These are phyloP conservation scores for Mycena sp. DNA, from an alignment of 1,284 basidiomycete genomes.

Conservation along the genomic window DNA sequence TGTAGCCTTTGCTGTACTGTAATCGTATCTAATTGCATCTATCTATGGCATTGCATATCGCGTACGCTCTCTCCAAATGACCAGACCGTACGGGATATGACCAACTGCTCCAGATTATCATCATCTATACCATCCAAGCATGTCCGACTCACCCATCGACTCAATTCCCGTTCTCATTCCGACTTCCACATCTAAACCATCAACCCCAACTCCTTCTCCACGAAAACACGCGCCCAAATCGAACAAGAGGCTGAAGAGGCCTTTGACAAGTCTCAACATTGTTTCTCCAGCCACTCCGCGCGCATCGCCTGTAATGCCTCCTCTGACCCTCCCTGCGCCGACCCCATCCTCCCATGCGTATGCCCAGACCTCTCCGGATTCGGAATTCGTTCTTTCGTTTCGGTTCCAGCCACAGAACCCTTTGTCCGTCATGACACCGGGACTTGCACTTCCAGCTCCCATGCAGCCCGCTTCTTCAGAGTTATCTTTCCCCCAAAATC, in stretches of 20 bases:
- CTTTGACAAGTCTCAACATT: constrained; percentile 50
- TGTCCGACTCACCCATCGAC: constrained; percentile 24
- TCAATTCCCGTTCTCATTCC: constrained; percentile 27
- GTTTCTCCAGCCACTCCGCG: constrained; percentile 53
- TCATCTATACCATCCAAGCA: constrained; percentile 27
- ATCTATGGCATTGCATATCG: no score
- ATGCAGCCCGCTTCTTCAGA: constrained; percentile 1
- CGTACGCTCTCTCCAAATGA: no score
- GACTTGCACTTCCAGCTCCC: constrained; percentile 18
- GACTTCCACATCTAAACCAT: neutral
- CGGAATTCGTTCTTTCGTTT: constrained; percentile 76
- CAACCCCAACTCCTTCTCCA: constrained; percentile 6
- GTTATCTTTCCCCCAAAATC: neutral
- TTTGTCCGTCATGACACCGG: constrained; percentile 41
- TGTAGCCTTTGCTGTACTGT: no score
- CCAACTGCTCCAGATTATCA: neutral
- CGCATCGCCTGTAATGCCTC: constrained; percentile 45
- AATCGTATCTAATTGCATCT: no score
- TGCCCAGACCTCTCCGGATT: constrained; percentile 47
- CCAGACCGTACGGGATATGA: no score
- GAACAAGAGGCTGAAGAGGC: constrained; percentile 34
- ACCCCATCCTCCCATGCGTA: constrained; percentile 24
- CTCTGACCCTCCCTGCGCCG: constrained; percentile 16
- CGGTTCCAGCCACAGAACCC: constrained; percentile 71
- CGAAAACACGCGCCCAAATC: constrained; percentile 14